These are phyloP conservation scores for Metschnikowia gelsemii DNA, from an alignment of 805 yeast species.

Conservation along the genomic window DNA sequence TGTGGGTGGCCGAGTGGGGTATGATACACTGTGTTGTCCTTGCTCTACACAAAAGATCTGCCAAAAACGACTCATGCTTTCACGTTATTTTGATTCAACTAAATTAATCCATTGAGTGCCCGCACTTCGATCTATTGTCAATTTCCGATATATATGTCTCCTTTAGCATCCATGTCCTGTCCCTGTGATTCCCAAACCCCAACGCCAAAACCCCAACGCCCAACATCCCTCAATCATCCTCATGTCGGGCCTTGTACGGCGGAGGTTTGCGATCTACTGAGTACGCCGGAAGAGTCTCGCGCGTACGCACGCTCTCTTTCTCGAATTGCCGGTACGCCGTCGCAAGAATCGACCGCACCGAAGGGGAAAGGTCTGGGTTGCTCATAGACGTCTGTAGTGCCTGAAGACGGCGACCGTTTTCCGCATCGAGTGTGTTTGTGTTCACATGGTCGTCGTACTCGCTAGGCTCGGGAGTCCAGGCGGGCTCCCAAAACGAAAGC, in stretches of 20 bases:
- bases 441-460: slow-evolving; percentile 8
- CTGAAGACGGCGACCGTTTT: slow-evolving; percentile 16
- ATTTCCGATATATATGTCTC: no score
- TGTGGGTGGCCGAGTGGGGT: no score
- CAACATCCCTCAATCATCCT: no score
- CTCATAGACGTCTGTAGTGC: slow-evolving; percentile 16
- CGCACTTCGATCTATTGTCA: no score
- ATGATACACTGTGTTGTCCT: no score
- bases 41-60: no score
- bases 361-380: slow-evolving; percentile 15
- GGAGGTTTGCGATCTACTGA: slow-evolving; percentile 17
- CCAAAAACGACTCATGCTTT: no score
- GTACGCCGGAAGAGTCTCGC: slow-evolving; percentile 17
- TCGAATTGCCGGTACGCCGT: slow-evolving; percentile 17
- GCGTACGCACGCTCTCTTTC: slow-evolving; percentile 13
- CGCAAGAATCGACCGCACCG: slow-evolving; percentile 15
- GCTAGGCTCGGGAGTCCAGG: slow-evolving; percentile 6
- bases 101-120: no score
- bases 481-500: slow-evolving; percentile 6
- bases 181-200: background rate
- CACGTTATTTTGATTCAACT: no score
- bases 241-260: slow-evolving; percentile 10
- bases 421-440: slow-evolving; percentile 15
- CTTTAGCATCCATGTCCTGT: no score
- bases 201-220: no score